These are phyloP conservation scores for Spencermartinsiella ligniputridi DNA, from an alignment of 1,139 yeast genomes.

Conservation along the genomic window DNA sequence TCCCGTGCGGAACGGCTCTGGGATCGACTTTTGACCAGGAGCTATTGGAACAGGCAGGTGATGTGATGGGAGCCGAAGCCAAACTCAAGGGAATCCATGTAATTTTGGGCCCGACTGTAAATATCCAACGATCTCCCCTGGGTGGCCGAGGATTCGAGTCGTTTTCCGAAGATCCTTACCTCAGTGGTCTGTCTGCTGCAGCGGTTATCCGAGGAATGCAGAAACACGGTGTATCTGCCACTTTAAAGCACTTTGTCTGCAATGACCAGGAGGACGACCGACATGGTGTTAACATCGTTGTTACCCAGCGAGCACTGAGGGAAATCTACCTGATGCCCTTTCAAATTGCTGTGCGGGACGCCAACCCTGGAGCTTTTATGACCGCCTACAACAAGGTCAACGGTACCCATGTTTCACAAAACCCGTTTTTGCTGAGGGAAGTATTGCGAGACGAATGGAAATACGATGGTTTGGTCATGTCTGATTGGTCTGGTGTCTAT, in stretches of 20 bases:
- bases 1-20: constrained; percentile 48
- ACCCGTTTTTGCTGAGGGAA: constrained; percentile 40
- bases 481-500: constrained; percentile 63
- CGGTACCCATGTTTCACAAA: constrained; percentile 53
- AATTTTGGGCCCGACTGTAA: constrained; percentile 57
- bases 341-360: constrained; percentile 49
- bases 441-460: constrained; percentile 53
- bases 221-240: constrained; percentile 48
- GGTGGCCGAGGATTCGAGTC: constrained; percentile 70
- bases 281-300: constrained; percentile 43
- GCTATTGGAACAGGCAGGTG: constrained; percentile 44
- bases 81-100: constrained; percentile 55
- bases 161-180: constrained; percentile 59
- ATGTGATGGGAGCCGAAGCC: constrained; percentile 55
- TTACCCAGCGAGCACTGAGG: constrained; percentile 56
- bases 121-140: constrained; percentile 53
- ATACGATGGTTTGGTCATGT: constrained; percentile 54
- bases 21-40: constrained; percentile 44
- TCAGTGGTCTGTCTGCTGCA: constrained; percentile 54
- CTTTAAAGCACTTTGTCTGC: constrained; percentile 48
- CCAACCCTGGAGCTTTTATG: constrained; percentile 53
- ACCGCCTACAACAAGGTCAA: constrained; percentile 57
- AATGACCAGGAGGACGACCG: constrained; percentile 63
- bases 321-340: constrained; percentile 60
- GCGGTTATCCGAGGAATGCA: constrained; percentile 55